Evolutionary conservation across 2,329 filamentous ascomycete species (phyloP), one percentile per base, ranked within the genome.

Genomic region (Aspergillus neoniger): DNA sequence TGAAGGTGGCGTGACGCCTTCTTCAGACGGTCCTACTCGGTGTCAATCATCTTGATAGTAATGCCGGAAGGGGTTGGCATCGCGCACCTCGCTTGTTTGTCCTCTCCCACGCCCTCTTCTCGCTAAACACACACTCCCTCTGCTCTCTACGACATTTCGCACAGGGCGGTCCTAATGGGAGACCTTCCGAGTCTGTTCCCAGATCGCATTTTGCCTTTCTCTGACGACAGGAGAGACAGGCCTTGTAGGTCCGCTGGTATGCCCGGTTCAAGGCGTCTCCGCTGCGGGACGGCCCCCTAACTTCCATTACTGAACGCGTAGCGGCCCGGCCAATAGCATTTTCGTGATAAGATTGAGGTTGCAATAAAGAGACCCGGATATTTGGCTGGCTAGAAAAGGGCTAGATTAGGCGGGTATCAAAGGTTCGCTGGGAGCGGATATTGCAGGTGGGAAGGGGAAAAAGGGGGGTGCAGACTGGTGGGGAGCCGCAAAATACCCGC

Each of bases 171-270:
- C 74, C 74, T 57, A 72, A 65, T 30, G 72, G 67, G 49, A 70
- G 69, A 25, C 80, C 79, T 60, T 76, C 76, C 58, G 77, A 65
- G 4, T 75, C 77, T 10, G 66, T 68, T 6, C 77, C 77, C 25
- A 83, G 69, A 41, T 83, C 81, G 64, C 82, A 84, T 70, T 81
- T 83, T 54, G 81, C 80, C 71, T 83, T 84, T 55, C 81, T 76
- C 65, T 82, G 79, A 54, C 81, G 80, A 66, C 81, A 84, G 59
- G 81, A 78, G 59, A 83, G 78, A 69, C 82, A 84, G 21, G 82
- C 82, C 70, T 84, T 83, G 78, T 84, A 84, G 39, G 81, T 81
- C 62, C 81, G 81, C 70, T 83, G 80, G 68, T 81, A 82, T 55
- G 69, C 67, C 54, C 71, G 72, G 56, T 71, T 80, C 73, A 64